These are phyloP conservation scores for Platanthera zijinensis DNA, from an alignment of 106 monocot species.

Conservation along the genomic window DNA sequence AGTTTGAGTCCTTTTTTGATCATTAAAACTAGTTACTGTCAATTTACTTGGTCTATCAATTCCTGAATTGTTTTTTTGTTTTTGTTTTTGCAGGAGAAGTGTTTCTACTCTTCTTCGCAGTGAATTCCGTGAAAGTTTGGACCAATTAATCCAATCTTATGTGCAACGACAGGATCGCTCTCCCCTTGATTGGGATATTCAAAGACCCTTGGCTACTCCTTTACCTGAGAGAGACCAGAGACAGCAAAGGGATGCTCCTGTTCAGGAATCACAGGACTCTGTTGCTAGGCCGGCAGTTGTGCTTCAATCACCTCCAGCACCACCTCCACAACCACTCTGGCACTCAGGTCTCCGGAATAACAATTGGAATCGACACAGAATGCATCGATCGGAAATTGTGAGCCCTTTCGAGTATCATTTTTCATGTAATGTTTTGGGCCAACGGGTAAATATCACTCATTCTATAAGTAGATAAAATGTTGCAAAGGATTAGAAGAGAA, in stretches of 20 bases:
- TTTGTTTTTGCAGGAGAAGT: conserved; percentile 65
- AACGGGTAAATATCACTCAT: too few species aligned
- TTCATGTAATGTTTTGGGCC: too few species aligned
- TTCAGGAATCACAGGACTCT: conserved; percentile 30
- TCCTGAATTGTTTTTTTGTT: not conserved
- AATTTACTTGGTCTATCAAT: not conserved
- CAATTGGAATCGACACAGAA: conserved; percentile 55
- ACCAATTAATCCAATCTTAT: conserved; percentile 81
- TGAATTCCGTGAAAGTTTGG: conserved; percentile 82
- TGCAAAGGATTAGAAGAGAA: too few species aligned
- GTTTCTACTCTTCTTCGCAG: conserved; percentile 92
- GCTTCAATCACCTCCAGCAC: conserved; percentile 59
- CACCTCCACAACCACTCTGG: conserved; percentile 76
- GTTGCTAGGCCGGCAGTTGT: conserved; percentile 32
- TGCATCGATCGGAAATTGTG: conserved; percentile 75
- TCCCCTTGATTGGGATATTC: conserved; percentile 44
- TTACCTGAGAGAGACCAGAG: conserved; percentile 39
- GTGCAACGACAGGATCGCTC: conserved; percentile 62
- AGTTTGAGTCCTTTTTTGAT: conserved; percentile 6
- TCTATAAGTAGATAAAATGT: too few species aligned
- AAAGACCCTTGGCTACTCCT: conserved; percentile 17
- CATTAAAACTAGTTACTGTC: too few species aligned
- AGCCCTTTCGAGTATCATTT: conserved; percentile 1
- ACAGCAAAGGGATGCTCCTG: conserved; percentile 26
- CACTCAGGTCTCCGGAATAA: conserved; percentile 55